Evolutionary conservation across 192 early-diverging fungal species (phyloP).

Genomic region (Coemansia sp.): DNA sequence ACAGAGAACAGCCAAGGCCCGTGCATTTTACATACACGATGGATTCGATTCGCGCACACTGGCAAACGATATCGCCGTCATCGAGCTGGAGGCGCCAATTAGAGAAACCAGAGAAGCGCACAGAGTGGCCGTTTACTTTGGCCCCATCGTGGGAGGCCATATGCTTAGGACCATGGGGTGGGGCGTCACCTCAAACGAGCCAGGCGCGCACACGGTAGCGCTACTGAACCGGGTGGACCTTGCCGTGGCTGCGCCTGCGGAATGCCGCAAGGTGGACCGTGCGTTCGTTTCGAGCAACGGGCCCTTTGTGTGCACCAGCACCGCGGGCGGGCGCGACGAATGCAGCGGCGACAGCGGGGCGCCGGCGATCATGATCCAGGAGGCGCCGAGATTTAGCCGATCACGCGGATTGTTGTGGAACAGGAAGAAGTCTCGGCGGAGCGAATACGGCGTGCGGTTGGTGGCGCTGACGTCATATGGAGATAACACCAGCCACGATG

Average conservation of each 20-base stretch:
- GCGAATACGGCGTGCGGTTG: constrained; percentile 25
- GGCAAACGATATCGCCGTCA: constrained; percentile 50
- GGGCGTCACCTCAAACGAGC: constrained; percentile 38
- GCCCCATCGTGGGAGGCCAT: constrained; percentile 13
- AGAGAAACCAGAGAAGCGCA: constrained; percentile 10
- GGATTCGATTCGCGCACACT: constrained; percentile 30
- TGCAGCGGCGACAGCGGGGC: constrained; percentile 54
- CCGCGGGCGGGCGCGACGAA: constrained; percentile 31
- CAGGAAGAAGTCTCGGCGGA: too few relatives aligned
- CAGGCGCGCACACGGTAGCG: constrained; percentile 17
- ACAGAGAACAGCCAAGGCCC: constrained; percentile 7
- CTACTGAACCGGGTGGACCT: constrained; percentile 39
- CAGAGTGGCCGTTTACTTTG: constrained; percentile 40
- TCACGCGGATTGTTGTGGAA: neutral
- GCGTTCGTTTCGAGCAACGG: constrained; percentile 34
- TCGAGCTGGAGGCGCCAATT: constrained; percentile 22
- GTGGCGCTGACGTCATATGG: constrained; percentile 54
- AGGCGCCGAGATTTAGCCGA: neutral
- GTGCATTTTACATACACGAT: constrained; percentile 13
- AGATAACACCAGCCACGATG: constrained; percentile 33
- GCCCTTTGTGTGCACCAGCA: constrained; percentile 40
- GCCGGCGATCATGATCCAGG: constrained; percentile 21
- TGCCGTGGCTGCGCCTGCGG: constrained; percentile 2
- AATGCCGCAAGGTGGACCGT: constrained; percentile 25
- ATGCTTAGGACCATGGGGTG: constrained; percentile 45